Base-by-base conservation (phyloP, 257 asterid species). In the Solanum lycopersicoides region DNA sequence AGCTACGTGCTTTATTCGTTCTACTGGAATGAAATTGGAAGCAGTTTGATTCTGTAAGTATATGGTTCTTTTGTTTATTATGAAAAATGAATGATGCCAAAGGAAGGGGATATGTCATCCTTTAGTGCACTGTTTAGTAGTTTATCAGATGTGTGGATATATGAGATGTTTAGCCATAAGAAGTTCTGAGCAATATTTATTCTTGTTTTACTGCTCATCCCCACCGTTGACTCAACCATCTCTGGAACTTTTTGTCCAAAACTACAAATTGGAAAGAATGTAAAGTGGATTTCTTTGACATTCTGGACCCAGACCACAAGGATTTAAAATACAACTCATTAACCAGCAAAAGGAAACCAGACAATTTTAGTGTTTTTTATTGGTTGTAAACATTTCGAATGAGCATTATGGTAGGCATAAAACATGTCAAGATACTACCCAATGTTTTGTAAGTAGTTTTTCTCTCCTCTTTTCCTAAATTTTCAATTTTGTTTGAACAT, bases 21-120 rank as follows among this genome's bases (percentile, higher is more conserved):
- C 99, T 86, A 89, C 95, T 83, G 99, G 98, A 89, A 95, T 96
- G 95, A 95, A 95, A 92, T 84, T 96, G 56, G 99, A 96, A 93
- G 95, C 92, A 83, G 80, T 96, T n/a, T 56, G 99, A 96, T 88
- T 92, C 98, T 23, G 99, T 96, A 91, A 89, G 94, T 88, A 44
- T 89, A 75, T 74, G 39, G 66, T 69, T 25, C 68, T 88, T 37
- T n/a, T 74, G 50, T 53, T 80, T 79, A 30, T 30, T 80, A 18
- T 80, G 69, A 80, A 80, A 45, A 80, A 18, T 28, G 32, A n/a
- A 10, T 76, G 35, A n/a, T 76, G 60, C 83, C 83, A 76, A 82
- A 47, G 12, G 45, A 82, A 82, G 85, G 20, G 41, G 60, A 30
- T 47, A 72, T 23, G 53, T 6, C 66, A 45, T 86, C n/a, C 25